phyloP scores from a whole-genome alignment of 2,329 filamentous ascomycete genomes.

The Fusarium secorum region DNA sequence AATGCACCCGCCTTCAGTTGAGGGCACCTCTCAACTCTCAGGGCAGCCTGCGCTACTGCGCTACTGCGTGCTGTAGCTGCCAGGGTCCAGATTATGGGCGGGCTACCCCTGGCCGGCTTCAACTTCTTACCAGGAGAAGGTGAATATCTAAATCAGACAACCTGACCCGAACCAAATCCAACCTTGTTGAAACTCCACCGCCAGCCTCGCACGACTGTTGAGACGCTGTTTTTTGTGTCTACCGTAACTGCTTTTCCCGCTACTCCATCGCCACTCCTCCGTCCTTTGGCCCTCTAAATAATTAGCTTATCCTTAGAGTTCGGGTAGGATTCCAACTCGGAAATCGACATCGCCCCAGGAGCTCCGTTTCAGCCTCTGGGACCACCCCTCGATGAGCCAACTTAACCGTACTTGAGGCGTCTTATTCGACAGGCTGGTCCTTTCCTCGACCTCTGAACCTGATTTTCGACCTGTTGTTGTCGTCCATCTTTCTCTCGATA shows the following conservation, averaged over 20 bases:
- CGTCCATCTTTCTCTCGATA: constrained; percentile 12
- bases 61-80: constrained; percentile 22
- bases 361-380: constrained; percentile 36
- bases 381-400: constrained; percentile 36
- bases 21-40: constrained; percentile 29
- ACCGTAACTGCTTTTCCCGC: constrained; percentile 1
- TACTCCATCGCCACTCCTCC: constrained; percentile 1
- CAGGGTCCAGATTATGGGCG: constrained; percentile 27
- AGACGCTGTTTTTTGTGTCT: constrained; percentile 20
- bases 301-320: constrained; percentile 29
- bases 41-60: constrained; percentile 7
- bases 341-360: constrained; percentile 26
- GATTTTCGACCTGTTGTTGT: not conserved
- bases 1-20: constrained; percentile 26
- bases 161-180: constrained; percentile 4
- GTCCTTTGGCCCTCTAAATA: constrained; percentile 4
- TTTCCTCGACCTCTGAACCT: constrained; percentile 15
- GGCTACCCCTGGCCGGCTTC: constrained; percentile 35
- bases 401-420: constrained; percentile 20
- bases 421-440: constrained; percentile 26
- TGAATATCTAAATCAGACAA: constrained; percentile 32
- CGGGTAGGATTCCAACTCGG: constrained; percentile 27
- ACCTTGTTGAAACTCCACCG: constrained; percentile 33
- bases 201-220: constrained; percentile 31
- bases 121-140: constrained; percentile 27